Base-by-base conservation (phyloP, 495 filamentous ascomycete genomes). In the Neurospora cerealis region DNA sequence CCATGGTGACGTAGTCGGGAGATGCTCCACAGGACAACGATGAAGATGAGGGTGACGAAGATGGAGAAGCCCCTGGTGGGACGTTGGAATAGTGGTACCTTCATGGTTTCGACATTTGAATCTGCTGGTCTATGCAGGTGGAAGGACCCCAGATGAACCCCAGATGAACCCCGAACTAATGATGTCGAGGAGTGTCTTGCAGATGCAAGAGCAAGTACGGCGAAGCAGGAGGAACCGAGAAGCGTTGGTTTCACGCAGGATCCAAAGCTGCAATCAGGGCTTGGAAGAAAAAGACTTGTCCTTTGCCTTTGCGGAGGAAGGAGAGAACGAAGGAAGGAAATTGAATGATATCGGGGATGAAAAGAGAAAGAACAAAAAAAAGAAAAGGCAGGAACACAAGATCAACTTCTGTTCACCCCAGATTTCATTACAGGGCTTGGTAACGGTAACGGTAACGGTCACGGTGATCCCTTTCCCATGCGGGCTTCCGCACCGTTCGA, bases 51-150 rank as follows among this genome's bases (percentile, higher is more conserved):
- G 19, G 60, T 69, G 21, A 73, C 42, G 9, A 81, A 54, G 44
- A 80, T 37, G 42, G 76, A 76, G 24, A 74, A 71, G 41, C 69
- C 66, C 54, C 75, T 74, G n/a, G 75, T 62, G 70, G 74, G 72
- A 44, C 78, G 76, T 37, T 75, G 76, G 0, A 70, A 71, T 32
- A 74, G 37, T 69, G 71, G 76, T 54, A 73, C 74, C 48, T 72
- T 70, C 54, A 78, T 72, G 37, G 74, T 54, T 39, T 72, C 32
- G 54, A 62, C 54, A 62, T 72, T 72, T 39, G 19, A 37, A 0
- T 36, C 40, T 48, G 28, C 32, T 72, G 21, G 70, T 28, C 13
- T 36, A n/a, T 32, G 24, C 46, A 28, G 4, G n/a, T 5, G 46
- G 46, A 42, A 5, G 41, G 5, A 42, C 13, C 41, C 41, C 13